Base-by-base conservation (phyloP, 352 stramenopile genomes). In the Discostella stelligera region DNA sequence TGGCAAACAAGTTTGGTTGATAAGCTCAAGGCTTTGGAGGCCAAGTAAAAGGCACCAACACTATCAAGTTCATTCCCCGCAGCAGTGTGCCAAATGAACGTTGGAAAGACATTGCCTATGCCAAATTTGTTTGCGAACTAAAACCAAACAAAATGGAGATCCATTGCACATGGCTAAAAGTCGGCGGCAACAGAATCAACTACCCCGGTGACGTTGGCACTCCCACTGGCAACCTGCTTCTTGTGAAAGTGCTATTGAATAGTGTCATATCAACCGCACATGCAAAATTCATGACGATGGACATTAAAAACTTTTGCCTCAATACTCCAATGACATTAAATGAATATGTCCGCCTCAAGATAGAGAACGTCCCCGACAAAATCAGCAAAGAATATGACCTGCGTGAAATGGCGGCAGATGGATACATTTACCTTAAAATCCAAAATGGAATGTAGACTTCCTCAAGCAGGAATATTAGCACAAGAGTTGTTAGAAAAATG, bases 291-390 rank as follows among this genome's bases (percentile, higher is more conserved):
- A 59, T 82, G 30, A 71, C 32, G 3, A 25, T 77, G 0, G 41
- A 82, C 37, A 30, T 82, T 16, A 82, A 78, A 46, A 23, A 82
- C 37, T 83, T 79, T 59, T 81, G 83, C 55, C 56, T 82, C n/a
- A 64, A 60, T 2, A 79, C 77, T 6, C 61, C 60, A 54, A 64
- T 82, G 60, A 39, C 25, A 21, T 20, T 55, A 60, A 39, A 58
- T 27, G 70, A 84, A 66, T 80, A 81, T 61, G 74, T 80, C 25
- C 20, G 50, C 2, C 18, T 84, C 2, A 65, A 41, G 7, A 23
- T 71, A 0, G 5, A 30, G 18, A 13, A 65, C 2, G 63, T 85
- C 0, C 72, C 72, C 3, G 5, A 74, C 8, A 55, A 71, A 1
- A 66, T 82, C 18, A 77, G 77, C 11, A n/a, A 61, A 13, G 14